A percentile compares a stretch with the other conserved stretches of the same genome.
Conservation (phyloP, 2,329 filamentous ascomycete species). For the Colletotrichum liriopes region DNA sequence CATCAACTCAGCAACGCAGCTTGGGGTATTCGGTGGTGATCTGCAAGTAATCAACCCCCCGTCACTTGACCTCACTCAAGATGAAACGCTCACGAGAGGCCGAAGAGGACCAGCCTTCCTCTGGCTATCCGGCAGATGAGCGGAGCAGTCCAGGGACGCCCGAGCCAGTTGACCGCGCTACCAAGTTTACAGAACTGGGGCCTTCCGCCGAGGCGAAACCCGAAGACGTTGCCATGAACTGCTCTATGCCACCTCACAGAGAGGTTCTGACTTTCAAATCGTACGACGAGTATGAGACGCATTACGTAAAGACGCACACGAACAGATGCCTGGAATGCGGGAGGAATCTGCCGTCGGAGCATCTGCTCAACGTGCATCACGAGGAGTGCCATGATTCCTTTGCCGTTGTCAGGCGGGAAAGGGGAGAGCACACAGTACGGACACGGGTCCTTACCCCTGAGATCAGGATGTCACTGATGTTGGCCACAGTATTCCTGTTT, state of each 20-base stretch:
- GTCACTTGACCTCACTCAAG: constrained; percentile 46
- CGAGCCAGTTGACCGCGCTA: constrained; percentile 48
- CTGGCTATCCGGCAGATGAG: constrained; percentile 46
- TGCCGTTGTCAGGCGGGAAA: constrained; percentile 78
- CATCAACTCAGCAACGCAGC: constrained; percentile 10
- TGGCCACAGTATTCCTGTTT: constrained; percentile 84
- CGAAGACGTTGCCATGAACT: constrained; percentile 74
- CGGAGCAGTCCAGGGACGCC: constrained; percentile 31
- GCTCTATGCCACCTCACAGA: constrained; percentile 85
- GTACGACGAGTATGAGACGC: constrained; percentile 87
- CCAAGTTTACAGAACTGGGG: constrained; percentile 76
- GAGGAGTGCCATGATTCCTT: constrained; percentile 93
- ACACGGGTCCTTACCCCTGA: too few species aligned
- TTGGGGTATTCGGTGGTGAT: constrained; percentile 24
- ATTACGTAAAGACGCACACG: constrained; percentile 85
- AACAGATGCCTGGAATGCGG: constrained; percentile 89
- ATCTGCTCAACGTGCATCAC: constrained; percentile 87
- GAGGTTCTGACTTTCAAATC: constrained; percentile 79
- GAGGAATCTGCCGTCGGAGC: constrained; percentile 89
- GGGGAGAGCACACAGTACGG: constrained; percentile 88
- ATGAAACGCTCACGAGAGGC: constrained; percentile 77
- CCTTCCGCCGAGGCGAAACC: constrained; percentile 51
- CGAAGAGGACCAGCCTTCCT: constrained; percentile 64
- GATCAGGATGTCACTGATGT: constrained; percentile 38
- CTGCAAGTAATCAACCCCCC: constrained; percentile 41